phyloP scores from a whole-genome alignment of 257 asterid species.

The Cynanchum wilfordii region DNA sequence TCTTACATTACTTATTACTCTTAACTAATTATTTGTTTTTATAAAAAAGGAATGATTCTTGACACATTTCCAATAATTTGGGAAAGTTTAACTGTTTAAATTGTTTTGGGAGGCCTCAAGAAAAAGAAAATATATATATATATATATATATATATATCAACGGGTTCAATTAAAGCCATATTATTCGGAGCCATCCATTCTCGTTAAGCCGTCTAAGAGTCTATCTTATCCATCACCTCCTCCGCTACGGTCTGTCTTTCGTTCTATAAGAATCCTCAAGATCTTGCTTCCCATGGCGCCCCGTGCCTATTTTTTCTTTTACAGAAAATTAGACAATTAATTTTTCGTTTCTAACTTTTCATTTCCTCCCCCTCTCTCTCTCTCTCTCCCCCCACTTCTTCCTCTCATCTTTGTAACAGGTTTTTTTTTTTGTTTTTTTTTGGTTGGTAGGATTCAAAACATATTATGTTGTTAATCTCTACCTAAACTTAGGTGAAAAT shows the following conservation, averaged over 20 bases:
- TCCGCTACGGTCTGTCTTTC: background rate
- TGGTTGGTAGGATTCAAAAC: too few species aligned
- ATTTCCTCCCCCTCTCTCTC: background rate
- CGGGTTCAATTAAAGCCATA: conserved; percentile 29
- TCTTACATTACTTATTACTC: too few species aligned
- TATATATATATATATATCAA: too few species aligned
- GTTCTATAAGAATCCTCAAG: conserved; percentile 27
- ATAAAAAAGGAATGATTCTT: too few species aligned
- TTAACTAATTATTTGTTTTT: too few species aligned
- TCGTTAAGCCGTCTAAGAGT: conserved; percentile 10
- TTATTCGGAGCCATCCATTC: conserved; percentile 23
- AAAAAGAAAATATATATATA: background rate
- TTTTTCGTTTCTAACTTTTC: background rate
- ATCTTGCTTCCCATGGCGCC: too few species aligned
- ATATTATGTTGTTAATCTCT: too few species aligned
- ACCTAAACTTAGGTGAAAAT: conserved; percentile 14
- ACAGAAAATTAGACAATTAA: background rate
- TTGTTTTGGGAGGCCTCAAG: too few species aligned
- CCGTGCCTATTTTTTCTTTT: conserved; percentile 7
- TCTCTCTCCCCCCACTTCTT: background rate
- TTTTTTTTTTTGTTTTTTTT: conserved; percentile 9
- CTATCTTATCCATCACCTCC: conserved; percentile 5
- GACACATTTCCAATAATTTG: too few species aligned
- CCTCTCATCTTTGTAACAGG: conserved; percentile 56
- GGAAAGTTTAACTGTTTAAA: too few species aligned